Evolutionary conservation across 1,139 yeast species (phyloP), one percentile per base, ranked within the genome.

Genomic region (Geotrichum armillariae): DNA sequence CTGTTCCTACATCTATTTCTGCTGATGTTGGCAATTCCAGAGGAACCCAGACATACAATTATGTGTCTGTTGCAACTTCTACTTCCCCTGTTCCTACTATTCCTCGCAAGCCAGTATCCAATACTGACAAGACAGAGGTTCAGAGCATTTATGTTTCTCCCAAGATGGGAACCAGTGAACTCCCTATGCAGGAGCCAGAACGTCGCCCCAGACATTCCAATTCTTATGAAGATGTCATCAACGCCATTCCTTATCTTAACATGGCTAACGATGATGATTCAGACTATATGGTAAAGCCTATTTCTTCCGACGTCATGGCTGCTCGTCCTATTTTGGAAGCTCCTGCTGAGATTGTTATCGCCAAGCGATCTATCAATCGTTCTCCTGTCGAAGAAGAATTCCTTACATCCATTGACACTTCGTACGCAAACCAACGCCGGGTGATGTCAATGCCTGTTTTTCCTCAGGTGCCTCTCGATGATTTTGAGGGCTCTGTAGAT

Each of bases 21-120:
- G 50, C 52, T 1, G 55, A 53, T 31, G 39, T 35, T 18, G 52
- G 52, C 3, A 53, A 53, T 25, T 41, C 34, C 14, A 51, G 48
- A 35, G 54, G 51, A 4, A 46, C 47, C 18, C 56, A 53, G 39
- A 49, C 54, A 4, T 44, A 39, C 32, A 40, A 34, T 9, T 49
- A 47, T 31, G 40, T 44, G 27, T 47, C 44, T 4, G 49, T 40
- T 20, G 41, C 42, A 4, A 48, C 45, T 6, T 38, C 42, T 21
- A 37, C 44, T 20, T 39, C 31, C 6, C 39, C 31, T 27, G 38
- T 38, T 9, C 29, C 37, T 4, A 8, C 25, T 11, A n/a, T 7
- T 4, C 4, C 6, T 34, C 17, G 16, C 16, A 22, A 11, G 16
- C 37, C n/a, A 16, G 29, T 47, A 23, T 12, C 20, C 11, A 18